Evolutionary conservation across 2,329 filamentous ascomycete species (phyloP).

Genomic region (Calonectria leucothoes): DNA sequence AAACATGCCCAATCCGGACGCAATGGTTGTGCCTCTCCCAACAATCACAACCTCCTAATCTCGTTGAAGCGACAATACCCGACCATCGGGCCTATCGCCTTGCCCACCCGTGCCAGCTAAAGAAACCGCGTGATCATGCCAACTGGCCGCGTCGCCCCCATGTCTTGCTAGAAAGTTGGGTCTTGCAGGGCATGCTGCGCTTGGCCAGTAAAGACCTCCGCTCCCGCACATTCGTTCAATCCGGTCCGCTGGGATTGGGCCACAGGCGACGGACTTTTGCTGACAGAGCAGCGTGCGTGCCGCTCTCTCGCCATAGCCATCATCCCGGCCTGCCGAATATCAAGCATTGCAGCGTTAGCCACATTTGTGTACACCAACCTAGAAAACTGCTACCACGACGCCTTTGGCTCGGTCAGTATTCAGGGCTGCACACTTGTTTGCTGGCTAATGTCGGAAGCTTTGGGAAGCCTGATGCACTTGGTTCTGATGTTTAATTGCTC

Average conservation of each 20-base stretch:
- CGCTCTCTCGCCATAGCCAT: background rate
- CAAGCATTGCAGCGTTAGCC: background rate
- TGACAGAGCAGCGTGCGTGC: background rate
- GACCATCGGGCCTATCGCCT: background rate
- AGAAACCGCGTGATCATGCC: constrained; percentile 17
- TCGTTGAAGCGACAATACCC: constrained; percentile 3
- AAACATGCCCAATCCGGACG: background rate
- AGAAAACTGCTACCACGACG: background rate
- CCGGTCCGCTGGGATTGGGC: constrained; percentile 9
- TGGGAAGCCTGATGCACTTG: background rate
- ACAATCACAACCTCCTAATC: background rate
- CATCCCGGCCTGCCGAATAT: background rate
- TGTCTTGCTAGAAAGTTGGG: background rate
- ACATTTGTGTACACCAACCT: background rate
- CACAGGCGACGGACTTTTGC: background rate
- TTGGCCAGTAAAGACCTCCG: background rate
- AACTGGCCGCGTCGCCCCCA: constrained; percentile 13
- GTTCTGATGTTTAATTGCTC: background rate
- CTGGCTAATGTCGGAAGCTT: background rate
- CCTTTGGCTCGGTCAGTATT: background rate
- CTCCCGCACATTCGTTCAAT: background rate
- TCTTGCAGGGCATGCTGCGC: background rate
- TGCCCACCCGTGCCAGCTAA: background rate
- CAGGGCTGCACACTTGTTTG: background rate
- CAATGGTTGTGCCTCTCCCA: background rate